Evolutionary conservation across 306 rosid genomes (phyloP).

Genomic region (Casuarina glauca): DNA sequence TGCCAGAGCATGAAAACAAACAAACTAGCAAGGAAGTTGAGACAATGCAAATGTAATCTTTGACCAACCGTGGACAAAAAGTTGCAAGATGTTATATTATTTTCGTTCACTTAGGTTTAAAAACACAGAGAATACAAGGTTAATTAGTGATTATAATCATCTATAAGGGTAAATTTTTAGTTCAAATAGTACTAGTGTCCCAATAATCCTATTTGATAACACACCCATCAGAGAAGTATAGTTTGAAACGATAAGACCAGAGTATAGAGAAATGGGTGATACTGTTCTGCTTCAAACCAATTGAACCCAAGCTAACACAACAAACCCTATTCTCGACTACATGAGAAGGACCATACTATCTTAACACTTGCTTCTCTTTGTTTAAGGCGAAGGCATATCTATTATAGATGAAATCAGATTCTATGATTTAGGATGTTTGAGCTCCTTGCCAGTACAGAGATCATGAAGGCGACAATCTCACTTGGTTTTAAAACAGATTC

Average conservation of each 20-base stretch:
- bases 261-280: background rate
- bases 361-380: background rate
- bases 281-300: background rate
- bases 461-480: background rate
- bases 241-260: background rate
- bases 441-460: background rate
- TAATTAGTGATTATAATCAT: background rate
- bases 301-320: background rate
- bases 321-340: background rate
- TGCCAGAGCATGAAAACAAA: too few species aligned
- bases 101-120: too few species aligned
- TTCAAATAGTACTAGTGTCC: conserved; percentile 1
- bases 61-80: too few species aligned
- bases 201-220: background rate
- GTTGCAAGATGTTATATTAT: too few species aligned
- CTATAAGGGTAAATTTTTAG: background rate
- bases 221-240: background rate
- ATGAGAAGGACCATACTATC: background rate
- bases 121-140: too few species aligned
- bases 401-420: background rate
- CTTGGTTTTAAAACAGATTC: background rate
- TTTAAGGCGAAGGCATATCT: background rate
- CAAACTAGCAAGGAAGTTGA: too few species aligned
- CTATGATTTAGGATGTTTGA: background rate
- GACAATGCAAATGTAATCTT: too few species aligned